Evolutionary conservation across 2,329 filamentous ascomycete species (phyloP), one percentile per base, ranked within the genome.

Genomic region (Lachnellula arida): DNA sequence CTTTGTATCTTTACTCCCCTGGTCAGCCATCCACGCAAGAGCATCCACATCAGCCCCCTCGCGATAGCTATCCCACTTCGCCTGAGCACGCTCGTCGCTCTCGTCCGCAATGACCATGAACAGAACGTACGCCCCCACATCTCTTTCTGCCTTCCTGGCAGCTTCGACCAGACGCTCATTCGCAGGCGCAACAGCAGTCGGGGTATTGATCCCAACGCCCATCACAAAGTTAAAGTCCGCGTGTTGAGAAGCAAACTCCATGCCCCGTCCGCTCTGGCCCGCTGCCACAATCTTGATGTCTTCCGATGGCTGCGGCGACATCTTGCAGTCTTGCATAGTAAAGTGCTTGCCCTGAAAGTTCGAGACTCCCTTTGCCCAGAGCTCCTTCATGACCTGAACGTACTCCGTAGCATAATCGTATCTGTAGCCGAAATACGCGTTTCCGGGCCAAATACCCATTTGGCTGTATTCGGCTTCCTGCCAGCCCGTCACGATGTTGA

Each of bases 401-500:
- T 71, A 70, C 50, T 71, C 68, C 9, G 67, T 69, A 1, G 68
- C 68, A 47, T 71, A 71, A 47, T 70, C 67, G 56, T 71, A 71
- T 14, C 69, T 60, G 49, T 71, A 71, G 17, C 65, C 65, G 48
- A 68, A 68, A 46, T 68, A 68, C 2, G 58, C 59, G 37, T 67
- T 65, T 12, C 66, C 69, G 2, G 69, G 69, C 69, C 69, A 71
- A 9, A 71, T 62, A 32, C 62, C 60, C 69, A 71, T 71, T 46
- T 71, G 69, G 3, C 57, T 55, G 51, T 71, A 71, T 56, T 71
- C 69, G 14, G 68, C 68, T 49, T 63, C 57, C 48, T 70, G 68
- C 69, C 69, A 71, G 5, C 68, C 69, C 2, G 69, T 70, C 23
- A 70, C 69, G 40, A 71, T 70, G 53, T 71, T 71, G 49, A 71